Percentiles rank a stretch among this genome's conserved stretches.
Conservation (phyloP, 768 basidiomycete genomes). For the Naganishia kalamii region DNA sequence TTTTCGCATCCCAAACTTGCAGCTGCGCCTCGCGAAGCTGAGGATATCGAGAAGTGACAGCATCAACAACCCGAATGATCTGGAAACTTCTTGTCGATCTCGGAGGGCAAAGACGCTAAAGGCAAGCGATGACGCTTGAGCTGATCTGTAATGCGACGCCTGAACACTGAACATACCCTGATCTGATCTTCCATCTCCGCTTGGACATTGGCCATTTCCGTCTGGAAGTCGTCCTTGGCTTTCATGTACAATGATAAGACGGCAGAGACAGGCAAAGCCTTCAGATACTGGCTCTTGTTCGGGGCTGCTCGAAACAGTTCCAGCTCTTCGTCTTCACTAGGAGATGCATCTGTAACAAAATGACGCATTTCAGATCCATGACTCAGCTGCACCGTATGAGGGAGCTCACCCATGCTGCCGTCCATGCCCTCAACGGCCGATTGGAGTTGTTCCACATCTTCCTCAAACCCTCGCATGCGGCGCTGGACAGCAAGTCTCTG, state of each 20-base stretch:
- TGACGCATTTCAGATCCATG: not conserved
- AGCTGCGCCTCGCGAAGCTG: conserved; percentile 64
- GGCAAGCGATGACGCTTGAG: not conserved
- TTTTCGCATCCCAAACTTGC: conserved; percentile 73
- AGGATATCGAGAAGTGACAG: conserved; percentile 52
- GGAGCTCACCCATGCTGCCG: conserved; percentile 46
- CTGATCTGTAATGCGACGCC: not conserved
- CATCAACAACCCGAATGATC: conserved; percentile 60
- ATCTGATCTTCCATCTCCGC: conserved; percentile 69
- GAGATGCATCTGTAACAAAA: not conserved
- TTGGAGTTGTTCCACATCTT: conserved; percentile 42
- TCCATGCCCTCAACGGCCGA: conserved; percentile 62
- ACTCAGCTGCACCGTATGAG: no score
- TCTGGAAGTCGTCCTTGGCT: conserved; percentile 41
- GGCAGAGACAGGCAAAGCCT: conserved; percentile 51
- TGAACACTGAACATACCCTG: conserved; percentile 50
- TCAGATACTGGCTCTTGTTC: conserved; percentile 49
- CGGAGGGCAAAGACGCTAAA: conserved; percentile 60
- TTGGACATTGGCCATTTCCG: conserved; percentile 53
- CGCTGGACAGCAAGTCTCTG: not conserved
- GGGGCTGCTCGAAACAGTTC: conserved; percentile 6
- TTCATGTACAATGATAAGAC: conserved; percentile 15
- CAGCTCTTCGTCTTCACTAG: conserved; percentile 49
- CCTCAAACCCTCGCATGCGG: conserved; percentile 19
- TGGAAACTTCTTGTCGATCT: conserved; percentile 71